Conservation (phyloP, 352 stramenopile genomes). For the Thraustotheca clavata region DNA sequence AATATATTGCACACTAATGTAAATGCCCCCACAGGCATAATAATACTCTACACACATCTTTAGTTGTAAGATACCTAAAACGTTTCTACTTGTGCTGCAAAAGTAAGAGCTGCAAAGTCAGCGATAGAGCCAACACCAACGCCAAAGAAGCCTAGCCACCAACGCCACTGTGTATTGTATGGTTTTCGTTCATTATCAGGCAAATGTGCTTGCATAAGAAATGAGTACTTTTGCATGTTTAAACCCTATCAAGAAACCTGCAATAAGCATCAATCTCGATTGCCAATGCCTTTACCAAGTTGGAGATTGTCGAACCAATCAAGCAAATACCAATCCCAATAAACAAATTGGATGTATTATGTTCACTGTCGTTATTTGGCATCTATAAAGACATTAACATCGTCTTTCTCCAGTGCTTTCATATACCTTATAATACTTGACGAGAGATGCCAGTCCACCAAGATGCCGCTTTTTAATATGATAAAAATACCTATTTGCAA, state of each 20-base stretch:
- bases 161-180: slow-evolving; percentile 38
- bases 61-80: neutral
- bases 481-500: no score
- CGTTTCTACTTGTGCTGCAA: slow-evolving; percentile 23
- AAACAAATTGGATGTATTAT: slow-evolving; percentile 14
- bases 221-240: slow-evolving; percentile 85
- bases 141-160: slow-evolving; percentile 31
- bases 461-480: slow-evolving; percentile 1
- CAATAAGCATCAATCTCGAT: neutral
- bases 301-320: slow-evolving; percentile 17
- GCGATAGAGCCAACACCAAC: slow-evolving; percentile 67
- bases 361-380: neutral
- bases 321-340: slow-evolving; percentile 22
- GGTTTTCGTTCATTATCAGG: slow-evolving; percentile 46
- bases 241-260: slow-evolving; percentile 30
- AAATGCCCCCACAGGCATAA: slow-evolving; percentile 63
- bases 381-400: neutral
- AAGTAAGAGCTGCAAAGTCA: neutral
- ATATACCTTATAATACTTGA: neutral
- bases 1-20: slow-evolving; percentile 79
- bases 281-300: neutral
- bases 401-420: neutral
- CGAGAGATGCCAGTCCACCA: neutral
- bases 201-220: slow-evolving; percentile 69
- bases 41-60: slow-evolving; percentile 53